phyloP scores from a whole-genome alignment of 495 filamentous ascomycete genomes.

The Platismatia glauca region DNA sequence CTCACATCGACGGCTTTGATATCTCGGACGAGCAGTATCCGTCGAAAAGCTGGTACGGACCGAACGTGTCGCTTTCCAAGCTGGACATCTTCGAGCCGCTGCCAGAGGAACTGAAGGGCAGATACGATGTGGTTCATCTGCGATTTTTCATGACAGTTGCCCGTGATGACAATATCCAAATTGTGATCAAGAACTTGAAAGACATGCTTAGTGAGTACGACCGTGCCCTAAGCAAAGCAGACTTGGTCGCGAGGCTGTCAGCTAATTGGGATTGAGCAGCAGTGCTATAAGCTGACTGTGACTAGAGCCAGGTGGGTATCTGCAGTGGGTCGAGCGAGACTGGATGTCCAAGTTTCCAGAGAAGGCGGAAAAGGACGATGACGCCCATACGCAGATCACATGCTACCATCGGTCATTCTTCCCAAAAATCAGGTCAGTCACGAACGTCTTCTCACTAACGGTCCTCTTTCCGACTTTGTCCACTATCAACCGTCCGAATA shows the following conservation, averaged over 20 bases:
- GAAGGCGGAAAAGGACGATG: not conserved
- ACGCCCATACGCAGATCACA: conserved; percentile 9
- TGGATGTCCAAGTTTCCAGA: conserved; percentile 15
- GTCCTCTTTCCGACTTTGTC: no score
- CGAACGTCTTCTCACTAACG: not conserved
- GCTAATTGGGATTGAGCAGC: no score
- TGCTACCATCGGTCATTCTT: conserved; percentile 2
- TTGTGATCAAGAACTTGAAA: conserved; percentile 9
- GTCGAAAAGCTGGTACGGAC: not conserved
- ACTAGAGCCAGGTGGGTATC: conserved; percentile 14
- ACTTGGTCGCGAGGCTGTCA: no score
- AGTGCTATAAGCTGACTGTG: not conserved
- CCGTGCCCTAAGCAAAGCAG: no score
- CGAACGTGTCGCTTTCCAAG: conserved; percentile 7
- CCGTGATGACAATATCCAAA: conserved; percentile 3
- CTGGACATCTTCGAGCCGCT: conserved; percentile 15
- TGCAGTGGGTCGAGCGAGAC: conserved; percentile 17
- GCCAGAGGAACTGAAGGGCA: not conserved
- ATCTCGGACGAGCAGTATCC: conserved; percentile 12
- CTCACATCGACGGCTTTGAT: conserved; percentile 13
- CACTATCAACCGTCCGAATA: not conserved
- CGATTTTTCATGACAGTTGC: conserved; percentile 12
- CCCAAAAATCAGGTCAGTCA: conserved; percentile 8
- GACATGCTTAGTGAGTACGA: conserved; percentile 14
- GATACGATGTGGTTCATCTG: conserved; percentile 12